These are phyloP conservation scores for Pythium grandisporangium DNA, from an alignment of 352 stramenopile species.

Conservation along the genomic window DNA sequence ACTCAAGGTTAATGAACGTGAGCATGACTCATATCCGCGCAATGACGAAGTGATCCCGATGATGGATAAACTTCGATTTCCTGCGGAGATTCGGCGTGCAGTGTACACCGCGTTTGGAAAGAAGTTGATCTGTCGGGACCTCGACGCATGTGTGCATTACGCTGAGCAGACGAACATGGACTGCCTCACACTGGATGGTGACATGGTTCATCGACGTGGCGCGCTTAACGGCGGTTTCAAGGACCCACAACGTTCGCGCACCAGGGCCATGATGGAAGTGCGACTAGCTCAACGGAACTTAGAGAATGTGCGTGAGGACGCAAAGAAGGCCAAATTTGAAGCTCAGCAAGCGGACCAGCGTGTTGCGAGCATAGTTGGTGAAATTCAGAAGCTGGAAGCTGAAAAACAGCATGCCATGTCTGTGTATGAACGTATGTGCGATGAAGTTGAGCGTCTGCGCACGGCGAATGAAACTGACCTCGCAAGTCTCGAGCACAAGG, in stretches of 20 bases:
- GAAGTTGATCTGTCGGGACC: slow-evolving; percentile 93
- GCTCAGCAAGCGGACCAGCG: slow-evolving; percentile 87
- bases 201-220: slow-evolving; percentile 95
- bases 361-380: slow-evolving; percentile 73
- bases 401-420: slow-evolving; percentile 72
- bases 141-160: slow-evolving; percentile 85
- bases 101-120: slow-evolving; percentile 96
- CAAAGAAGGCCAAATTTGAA: slow-evolving; percentile 77
- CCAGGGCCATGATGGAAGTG: slow-evolving; percentile 80
- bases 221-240: slow-evolving; percentile 96
- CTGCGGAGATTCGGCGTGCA: slow-evolving; percentile 80
- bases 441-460: slow-evolving; percentile 74
- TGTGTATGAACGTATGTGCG: slow-evolving; percentile 63
- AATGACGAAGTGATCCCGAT: slow-evolving; percentile 80
- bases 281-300: slow-evolving; percentile 67
- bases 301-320: slow-evolving; percentile 55
- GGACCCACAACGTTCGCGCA: slow-evolving; percentile 76
- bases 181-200: slow-evolving; percentile 97
- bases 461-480: slow-evolving; percentile 64
- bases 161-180: slow-evolving; percentile 90
- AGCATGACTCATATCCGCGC: slow-evolving; percentile 54
- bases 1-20: slow-evolving; percentile 82
- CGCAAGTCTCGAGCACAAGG: slow-evolving; percentile 39
- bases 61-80: slow-evolving; percentile 82
- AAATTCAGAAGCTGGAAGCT: slow-evolving; percentile 77